A percentile compares a stretch with the other conserved stretches of the same genome.
Evolutionary conservation across 78 protist genomes (phyloP).

Genomic region (Protostelium mycophagum): DNA sequence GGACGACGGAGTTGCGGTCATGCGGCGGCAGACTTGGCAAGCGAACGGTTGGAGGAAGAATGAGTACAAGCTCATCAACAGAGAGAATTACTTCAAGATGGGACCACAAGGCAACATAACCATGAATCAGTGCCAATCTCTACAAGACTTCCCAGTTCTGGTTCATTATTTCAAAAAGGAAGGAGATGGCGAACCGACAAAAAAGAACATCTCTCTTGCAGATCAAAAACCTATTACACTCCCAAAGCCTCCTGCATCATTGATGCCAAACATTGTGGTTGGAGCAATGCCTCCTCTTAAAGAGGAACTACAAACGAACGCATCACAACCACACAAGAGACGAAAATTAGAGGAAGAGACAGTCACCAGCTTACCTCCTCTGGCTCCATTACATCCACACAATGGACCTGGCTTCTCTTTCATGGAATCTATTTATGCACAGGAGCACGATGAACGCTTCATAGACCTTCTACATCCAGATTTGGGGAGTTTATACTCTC

Average conservation of each 20-base stretch:
- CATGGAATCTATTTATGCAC: not conserved
- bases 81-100: constrained; percentile 9
- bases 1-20: constrained; percentile 37
- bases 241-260: not conserved
- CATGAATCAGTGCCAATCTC: constrained; percentile 12
- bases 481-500: too few species aligned
- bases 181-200: not conserved
- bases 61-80: constrained; percentile 38
- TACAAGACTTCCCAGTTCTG: constrained; percentile 50
- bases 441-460: not conserved
- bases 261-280: not conserved
- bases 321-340: not conserved
- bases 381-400: too few species aligned
- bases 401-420: not conserved
- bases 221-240: not conserved
- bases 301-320: not conserved
- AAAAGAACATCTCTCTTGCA: too few species aligned
- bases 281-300: not conserved
- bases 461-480: not conserved
- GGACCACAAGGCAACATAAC: not conserved
- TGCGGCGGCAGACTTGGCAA: constrained; percentile 39
- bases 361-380: not conserved
- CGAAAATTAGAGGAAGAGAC: not conserved
- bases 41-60: constrained; percentile 38
- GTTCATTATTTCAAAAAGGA: constrained; percentile 35